Base-by-base conservation (phyloP, 1,284 basidiomycete species). In the Ganoderma lucidum region DNA sequence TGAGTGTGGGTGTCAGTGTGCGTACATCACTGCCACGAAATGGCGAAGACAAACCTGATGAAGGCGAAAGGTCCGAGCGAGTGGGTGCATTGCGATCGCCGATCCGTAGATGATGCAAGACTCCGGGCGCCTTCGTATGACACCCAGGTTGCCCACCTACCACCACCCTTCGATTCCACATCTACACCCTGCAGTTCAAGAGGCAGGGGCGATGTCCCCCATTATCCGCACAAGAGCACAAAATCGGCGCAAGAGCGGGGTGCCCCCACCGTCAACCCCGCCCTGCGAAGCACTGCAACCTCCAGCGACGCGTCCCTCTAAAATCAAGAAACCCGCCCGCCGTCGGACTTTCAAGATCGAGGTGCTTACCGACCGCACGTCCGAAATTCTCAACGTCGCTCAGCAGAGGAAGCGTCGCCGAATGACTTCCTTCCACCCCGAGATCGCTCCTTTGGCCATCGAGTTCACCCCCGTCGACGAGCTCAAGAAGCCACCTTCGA, bases 161-260 rank as follows among this genome's bases (percentile, higher is more conserved):
- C 35, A 39, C 59, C 23, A 41, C 37, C 9, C 59, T n/a, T 41
- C 58, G 2, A 41, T 14, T 15, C 10, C 37, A 23, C 37, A 23
- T 10, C 39, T 10, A n/a, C 39, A 32, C 39, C 39, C 39, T 41
- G 8, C 6, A 3, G 48, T 51, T 51, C 23, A 28, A 51, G 48
- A 28, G 2, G 23, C 23, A 28, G 23, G 23, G 14, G 48, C 48
- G 23, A 66, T 66, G 63, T 68, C 69, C 17, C 66, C 63, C 53
- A 63, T 68, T 44, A 63, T 68, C 10, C 66, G 51, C 4, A 70
- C 69, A 8, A 66, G 69, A 15, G 65, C 66, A 17, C 63, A 51
- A 12, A 55, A 56, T 6, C 66, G 63, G 8, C 63, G 44, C 48
- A 60, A 62, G 42, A 70, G 30, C 15, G 32, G 42, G 12, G 44